These are phyloP conservation scores for Pneumocystis sp. DNA, from an alignment of 1,139 yeast genomes.

Conservation along the genomic window DNA sequence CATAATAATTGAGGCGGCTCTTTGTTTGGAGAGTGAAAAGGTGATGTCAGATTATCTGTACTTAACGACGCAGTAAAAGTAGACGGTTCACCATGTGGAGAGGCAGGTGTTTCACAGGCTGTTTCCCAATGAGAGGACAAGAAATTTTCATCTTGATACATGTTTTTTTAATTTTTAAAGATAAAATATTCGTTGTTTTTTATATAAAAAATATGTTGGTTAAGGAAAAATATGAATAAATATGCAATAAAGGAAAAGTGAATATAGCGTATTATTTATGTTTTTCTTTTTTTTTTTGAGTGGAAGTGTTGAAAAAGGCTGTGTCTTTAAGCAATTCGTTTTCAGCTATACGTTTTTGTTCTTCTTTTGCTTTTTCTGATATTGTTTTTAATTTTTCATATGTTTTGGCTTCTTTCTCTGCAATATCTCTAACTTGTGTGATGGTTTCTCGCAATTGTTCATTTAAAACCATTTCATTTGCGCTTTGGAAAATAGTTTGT, in stretches of 20 bases:
- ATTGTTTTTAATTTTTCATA: slow-evolving; percentile 1
- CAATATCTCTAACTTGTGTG: slow-evolving; percentile 7
- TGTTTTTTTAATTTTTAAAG: background rate
- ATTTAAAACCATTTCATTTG: slow-evolving; percentile 47
- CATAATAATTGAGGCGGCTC: background rate
- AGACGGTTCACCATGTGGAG: background rate
- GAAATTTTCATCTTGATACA: background rate
- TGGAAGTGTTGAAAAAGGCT: background rate
- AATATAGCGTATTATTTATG: background rate
- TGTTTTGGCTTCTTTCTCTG: slow-evolving; percentile 3
- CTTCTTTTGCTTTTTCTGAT: slow-evolving; percentile 1
- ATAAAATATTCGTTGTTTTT: background rate
- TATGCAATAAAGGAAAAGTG: background rate
- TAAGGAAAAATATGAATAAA: background rate
- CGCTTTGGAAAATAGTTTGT: slow-evolving; percentile 55
- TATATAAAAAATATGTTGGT: background rate
- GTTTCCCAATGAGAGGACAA: background rate
- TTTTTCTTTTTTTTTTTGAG: background rate
- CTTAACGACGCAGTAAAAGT: background rate
- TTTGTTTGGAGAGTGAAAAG: background rate
- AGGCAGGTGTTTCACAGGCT: background rate
- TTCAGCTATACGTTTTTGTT: background rate
- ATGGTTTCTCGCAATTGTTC: slow-evolving; percentile 6
- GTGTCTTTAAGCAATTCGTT: background rate
- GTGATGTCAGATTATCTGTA: background rate